Conservation (phyloP, 192 early-diverging fungal genomes). For the Funneliformis mosseae region DNA sequence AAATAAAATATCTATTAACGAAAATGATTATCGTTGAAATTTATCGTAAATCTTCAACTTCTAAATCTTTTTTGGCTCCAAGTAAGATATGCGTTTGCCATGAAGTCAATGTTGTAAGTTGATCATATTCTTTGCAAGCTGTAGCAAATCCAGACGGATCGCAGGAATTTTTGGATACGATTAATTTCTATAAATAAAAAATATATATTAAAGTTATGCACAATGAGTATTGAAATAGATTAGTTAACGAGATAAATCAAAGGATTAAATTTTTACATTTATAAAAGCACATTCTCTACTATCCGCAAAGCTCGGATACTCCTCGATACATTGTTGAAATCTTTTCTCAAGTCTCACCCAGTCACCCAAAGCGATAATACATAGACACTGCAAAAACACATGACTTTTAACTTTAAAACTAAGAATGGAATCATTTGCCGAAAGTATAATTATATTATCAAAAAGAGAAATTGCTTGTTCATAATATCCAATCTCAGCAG, state of each 20-base stretch:
- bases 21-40: not conserved
- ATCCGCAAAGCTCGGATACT: conserved; percentile 31
- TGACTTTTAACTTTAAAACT: conserved; percentile 14
- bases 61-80: conserved; percentile 19
- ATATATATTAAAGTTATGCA: not conserved
- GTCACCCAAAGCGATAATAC: conserved; percentile 17
- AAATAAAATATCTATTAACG: too few species aligned
- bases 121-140: conserved; percentile 26
- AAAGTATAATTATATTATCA: not conserved
- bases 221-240: not conserved
- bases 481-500: conserved; percentile 27
- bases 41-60: conserved; percentile 31
- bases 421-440: conserved; percentile 7
- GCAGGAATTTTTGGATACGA: conserved; percentile 21
- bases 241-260: not conserved
- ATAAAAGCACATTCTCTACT: conserved; percentile 31
- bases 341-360: conserved; percentile 31
- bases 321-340: not conserved
- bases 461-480: conserved; percentile 23
- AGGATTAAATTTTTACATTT: not conserved
- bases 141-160: conserved; percentile 32
- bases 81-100: conserved; percentile 29
- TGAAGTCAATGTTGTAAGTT: conserved; percentile 10
- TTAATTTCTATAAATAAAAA: conserved; percentile 9
- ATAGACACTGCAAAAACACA: conserved; percentile 25